Conservation (phyloP, 129 eudicot genomes). For the Apium graveolens region DNA sequence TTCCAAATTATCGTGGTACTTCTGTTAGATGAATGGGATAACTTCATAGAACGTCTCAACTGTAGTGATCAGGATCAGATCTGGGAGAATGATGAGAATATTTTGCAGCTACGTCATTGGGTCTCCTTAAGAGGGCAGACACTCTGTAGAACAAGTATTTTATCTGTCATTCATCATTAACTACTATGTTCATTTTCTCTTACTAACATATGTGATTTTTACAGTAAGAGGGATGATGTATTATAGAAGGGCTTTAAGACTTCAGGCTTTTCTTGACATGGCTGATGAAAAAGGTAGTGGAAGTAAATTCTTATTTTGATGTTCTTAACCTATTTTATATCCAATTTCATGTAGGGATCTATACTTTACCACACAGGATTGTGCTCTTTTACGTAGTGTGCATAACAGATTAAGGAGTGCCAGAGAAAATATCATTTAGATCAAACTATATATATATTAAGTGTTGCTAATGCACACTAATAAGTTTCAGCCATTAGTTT, state of each 20-base stretch:
- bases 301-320: background rate
- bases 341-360: background rate
- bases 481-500: background rate
- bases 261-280: constrained; percentile 99
- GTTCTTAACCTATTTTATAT: constrained; percentile 5
- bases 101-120: constrained; percentile 97
- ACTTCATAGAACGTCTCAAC: constrained; percentile 84
- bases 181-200: background rate
- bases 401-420: background rate
- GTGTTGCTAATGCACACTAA: background rate
- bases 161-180: constrained; percentile 1
- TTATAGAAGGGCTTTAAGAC: constrained; percentile 93
- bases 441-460: background rate
- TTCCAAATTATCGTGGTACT: constrained; percentile 10
- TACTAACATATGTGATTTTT: constrained; percentile 20
- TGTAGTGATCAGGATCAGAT: constrained; percentile 68
- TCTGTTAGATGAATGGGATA: constrained; percentile 90
- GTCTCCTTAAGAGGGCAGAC: constrained; percentile 98
- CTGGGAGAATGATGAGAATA: constrained; percentile 81
- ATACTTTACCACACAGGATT: constrained; percentile 6
- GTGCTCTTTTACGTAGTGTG: background rate
- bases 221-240: constrained; percentile 99
- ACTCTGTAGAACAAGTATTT: constrained; percentile 85
- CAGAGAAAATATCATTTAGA: background rate
- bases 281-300: constrained; percentile 68